phyloP scores from a whole-genome alignment of 352 stramenopile genomes.

The Globisporangium cylindrosporum region DNA sequence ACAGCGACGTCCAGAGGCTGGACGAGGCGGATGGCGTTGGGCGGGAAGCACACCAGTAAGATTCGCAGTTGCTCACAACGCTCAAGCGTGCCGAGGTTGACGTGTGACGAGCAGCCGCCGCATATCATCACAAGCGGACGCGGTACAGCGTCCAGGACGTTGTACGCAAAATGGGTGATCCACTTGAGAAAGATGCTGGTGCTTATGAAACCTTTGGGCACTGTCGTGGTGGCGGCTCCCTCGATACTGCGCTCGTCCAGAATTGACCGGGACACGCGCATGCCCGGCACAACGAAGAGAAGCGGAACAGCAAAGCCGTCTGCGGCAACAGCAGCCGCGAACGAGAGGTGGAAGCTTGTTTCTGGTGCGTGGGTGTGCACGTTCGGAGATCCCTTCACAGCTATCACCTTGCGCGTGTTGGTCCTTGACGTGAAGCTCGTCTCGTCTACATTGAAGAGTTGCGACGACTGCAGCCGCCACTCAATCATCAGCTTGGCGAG shows the following conservation, averaged over 20 bases:
- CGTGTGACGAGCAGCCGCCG: not conserved
- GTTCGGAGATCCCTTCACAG: slow-evolving; percentile 6
- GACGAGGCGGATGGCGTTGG: slow-evolving; percentile 9
- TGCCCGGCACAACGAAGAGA: slow-evolving; percentile 1
- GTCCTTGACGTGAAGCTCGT: slow-evolving; percentile 7
- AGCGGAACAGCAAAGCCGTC: not conserved
- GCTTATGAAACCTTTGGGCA: slow-evolving; percentile 2
- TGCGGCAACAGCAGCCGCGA: not conserved
- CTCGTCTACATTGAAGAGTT: slow-evolving; percentile 12
- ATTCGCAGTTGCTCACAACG: not conserved
- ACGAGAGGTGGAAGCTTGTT: slow-evolving; percentile 11
- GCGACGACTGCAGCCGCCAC: not conserved
- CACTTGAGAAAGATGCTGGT: not conserved
- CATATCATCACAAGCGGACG: slow-evolving; percentile 1
- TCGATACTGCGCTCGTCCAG: slow-evolving; percentile 3
- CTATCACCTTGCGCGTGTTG: slow-evolving; percentile 13
- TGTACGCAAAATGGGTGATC: slow-evolving; percentile 3
- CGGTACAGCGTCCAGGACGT: not conserved
- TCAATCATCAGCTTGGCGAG: slow-evolving; percentile 10
- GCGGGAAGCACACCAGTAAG: slow-evolving; percentile 1
- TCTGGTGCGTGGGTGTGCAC: not conserved
- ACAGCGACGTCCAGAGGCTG: slow-evolving; percentile 11
- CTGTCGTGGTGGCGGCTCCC: slow-evolving; percentile 1
- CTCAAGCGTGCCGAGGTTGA: not conserved
- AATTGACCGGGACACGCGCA: not conserved